Evolutionary conservation across 345 rosid genomes (phyloP).

Genomic region (Litchi chinensis): DNA sequence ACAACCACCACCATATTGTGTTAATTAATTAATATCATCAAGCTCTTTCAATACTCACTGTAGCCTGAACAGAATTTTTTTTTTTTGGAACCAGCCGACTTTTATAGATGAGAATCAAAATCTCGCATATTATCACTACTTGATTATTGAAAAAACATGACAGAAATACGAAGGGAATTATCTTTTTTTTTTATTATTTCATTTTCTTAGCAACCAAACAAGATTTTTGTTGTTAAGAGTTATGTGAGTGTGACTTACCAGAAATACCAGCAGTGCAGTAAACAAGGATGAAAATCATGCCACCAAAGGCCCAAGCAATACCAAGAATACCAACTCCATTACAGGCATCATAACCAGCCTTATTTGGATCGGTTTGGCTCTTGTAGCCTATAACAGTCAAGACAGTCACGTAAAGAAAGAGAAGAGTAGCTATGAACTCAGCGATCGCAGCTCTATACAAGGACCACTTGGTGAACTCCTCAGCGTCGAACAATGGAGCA

Average conservation of each 20-base stretch:
- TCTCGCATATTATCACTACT: too few species aligned
- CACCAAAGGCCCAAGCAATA: constrained; percentile 96
- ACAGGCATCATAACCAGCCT: constrained; percentile 39
- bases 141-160: too few species aligned
- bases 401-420: constrained; percentile 73
- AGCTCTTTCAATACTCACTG: too few species aligned
- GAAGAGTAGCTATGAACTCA: constrained; percentile 82
- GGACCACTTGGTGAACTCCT: constrained; percentile 69
- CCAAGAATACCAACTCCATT: constrained; percentile 89
- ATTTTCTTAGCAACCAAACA: not conserved
- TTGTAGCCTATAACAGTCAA: constrained; percentile 83
- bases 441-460: constrained; percentile 78
- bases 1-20: too few species aligned
- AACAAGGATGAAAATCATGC: constrained; percentile 93
- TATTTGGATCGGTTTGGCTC: constrained; percentile 41
- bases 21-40: too few species aligned
- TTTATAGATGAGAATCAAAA: too few species aligned
- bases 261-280: constrained; percentile 95
- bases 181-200: too few species aligned
- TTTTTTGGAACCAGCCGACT: too few species aligned
- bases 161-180: too few species aligned
- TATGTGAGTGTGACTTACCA: constrained; percentile 38
- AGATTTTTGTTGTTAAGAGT: not conserved
- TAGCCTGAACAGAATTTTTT: too few species aligned
- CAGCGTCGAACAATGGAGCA: constrained; percentile 57